A percentile compares a stretch with the other conserved stretches of the same genome.
Evolutionary conservation across 192 early-diverging fungal genomes (phyloP).

Genomic region (Coemansia sp.): DNA sequence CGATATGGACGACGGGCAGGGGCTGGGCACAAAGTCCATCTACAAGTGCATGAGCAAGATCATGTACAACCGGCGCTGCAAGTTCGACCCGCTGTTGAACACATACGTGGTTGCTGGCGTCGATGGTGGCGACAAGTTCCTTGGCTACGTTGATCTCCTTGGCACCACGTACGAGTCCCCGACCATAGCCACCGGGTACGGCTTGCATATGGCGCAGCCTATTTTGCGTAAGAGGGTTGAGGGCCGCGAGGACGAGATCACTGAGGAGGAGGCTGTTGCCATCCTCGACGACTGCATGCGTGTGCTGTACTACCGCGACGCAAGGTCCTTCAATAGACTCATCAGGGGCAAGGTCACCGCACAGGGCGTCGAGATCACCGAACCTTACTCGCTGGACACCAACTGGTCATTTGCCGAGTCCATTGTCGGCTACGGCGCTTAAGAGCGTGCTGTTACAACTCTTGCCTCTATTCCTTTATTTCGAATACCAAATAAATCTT

Average conservation of each 20-base stretch:
- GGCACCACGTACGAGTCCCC: slow-evolving; percentile 91
- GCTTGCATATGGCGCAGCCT: slow-evolving; percentile 85
- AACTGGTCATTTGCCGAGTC: slow-evolving; percentile 89
- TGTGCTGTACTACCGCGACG: slow-evolving; percentile 94
- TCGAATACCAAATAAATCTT: background rate
- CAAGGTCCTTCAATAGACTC: slow-evolving; percentile 89
- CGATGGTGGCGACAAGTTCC: slow-evolving; percentile 72
- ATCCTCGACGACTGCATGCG: slow-evolving; percentile 88
- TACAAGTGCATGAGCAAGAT: slow-evolving; percentile 87
- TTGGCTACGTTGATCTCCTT: slow-evolving; percentile 89
- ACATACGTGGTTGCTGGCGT: slow-evolving; percentile 86
- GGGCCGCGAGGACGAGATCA: slow-evolving; percentile 77
- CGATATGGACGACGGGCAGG: slow-evolving; percentile 86
- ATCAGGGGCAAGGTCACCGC: slow-evolving; percentile 89
- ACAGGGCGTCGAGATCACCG: slow-evolving; percentile 77
- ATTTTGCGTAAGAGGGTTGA: slow-evolving; percentile 90
- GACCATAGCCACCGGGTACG: slow-evolving; percentile 94
- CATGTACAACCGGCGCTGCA: slow-evolving; percentile 88
- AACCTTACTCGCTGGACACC: slow-evolving; percentile 83
- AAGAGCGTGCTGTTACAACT: slow-evolving; percentile 10
- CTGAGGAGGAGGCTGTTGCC: slow-evolving; percentile 84
- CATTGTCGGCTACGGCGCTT: slow-evolving; percentile 75
- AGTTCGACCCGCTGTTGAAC: slow-evolving; percentile 96
- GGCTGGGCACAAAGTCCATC: slow-evolving; percentile 78
- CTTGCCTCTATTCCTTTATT: background rate